phyloP scores from a whole-genome alignment of 352 stramenopile genomes.

The Globisporangium rhizosaccharum region DNA sequence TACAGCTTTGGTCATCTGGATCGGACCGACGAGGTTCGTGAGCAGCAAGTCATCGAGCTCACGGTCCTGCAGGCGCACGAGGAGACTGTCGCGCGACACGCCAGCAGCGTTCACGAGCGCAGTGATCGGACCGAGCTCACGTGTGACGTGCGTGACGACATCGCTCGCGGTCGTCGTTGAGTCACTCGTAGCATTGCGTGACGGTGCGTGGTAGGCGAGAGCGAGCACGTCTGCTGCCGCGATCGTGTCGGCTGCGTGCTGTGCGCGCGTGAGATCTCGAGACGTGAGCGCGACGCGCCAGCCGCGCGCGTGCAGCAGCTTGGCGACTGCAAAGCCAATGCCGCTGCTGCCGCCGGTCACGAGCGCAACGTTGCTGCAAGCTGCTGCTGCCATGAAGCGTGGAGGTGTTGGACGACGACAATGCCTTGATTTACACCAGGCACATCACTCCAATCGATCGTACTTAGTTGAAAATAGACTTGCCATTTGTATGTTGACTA shows the following conservation, averaged over 20 bases:
- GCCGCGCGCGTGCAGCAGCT: conserved; percentile 50
- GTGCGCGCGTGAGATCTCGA: conserved; percentile 42
- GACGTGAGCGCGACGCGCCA: conserved; percentile 77
- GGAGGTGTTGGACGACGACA: neutral
- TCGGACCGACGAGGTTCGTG: conserved; percentile 70
- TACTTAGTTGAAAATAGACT: no score
- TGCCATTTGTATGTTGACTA: no score
- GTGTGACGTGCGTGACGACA: conserved; percentile 39
- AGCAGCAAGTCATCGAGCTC: conserved; percentile 67
- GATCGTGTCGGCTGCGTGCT: conserved; percentile 46
- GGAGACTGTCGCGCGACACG: conserved; percentile 60
- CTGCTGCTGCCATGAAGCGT: neutral
- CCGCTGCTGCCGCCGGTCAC: conserved; percentile 77
- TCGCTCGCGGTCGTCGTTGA: conserved; percentile 12
- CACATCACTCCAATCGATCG: no score
- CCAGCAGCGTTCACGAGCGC: conserved; percentile 76
- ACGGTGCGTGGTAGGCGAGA: conserved; percentile 52
- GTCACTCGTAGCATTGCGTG: conserved; percentile 3
- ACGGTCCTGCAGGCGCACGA: conserved; percentile 51
- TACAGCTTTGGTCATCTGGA: conserved; percentile 71
- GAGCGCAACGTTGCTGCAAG: conserved; percentile 24
- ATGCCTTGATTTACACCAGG: neutral
- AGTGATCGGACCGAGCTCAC: conserved; percentile 32
- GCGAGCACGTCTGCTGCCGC: conserved; percentile 31
- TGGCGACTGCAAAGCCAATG: conserved; percentile 72